Percentiles rank a stretch among this genome's conserved stretches.
phyloP scores from a whole-genome alignment of 2,329 filamentous ascomycete species.

The Sclerotiophoma versabilis region DNA sequence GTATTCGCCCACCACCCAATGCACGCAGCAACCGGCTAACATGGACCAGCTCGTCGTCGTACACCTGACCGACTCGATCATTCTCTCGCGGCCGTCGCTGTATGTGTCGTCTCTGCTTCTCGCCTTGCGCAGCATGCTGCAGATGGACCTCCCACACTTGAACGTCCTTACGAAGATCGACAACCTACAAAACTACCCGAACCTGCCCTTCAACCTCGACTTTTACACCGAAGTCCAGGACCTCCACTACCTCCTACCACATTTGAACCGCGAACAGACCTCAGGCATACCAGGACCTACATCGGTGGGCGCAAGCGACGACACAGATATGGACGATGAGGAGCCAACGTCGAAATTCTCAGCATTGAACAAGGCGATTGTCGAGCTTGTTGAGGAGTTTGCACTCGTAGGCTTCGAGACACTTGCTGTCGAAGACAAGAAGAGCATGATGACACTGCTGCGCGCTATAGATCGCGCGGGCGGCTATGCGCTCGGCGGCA shows the following conservation, averaged over 20 bases:
- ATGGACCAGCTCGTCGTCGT: constrained; percentile 81
- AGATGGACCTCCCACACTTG: constrained; percentile 94
- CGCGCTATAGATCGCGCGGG: constrained; percentile 89
- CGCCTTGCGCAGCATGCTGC: constrained; percentile 93
- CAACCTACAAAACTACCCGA: constrained; percentile 83
- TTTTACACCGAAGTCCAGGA: constrained; percentile 98
- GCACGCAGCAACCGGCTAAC: constrained; percentile 32
- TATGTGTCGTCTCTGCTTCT: constrained; percentile 95
- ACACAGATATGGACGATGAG: constrained; percentile 54
- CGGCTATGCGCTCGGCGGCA: constrained; percentile 89
- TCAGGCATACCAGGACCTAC: constrained; percentile 46
- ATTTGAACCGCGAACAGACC: constrained; percentile 75
- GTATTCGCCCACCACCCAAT: constrained; percentile 62
- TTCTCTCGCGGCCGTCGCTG: constrained; percentile 88
- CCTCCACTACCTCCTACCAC: constrained; percentile 80
- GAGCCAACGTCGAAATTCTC: constrained; percentile 70
- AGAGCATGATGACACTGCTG: constrained; percentile 92
- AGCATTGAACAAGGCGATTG: constrained; percentile 83
- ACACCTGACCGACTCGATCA: constrained; percentile 93
- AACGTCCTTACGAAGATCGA: constrained; percentile 99
- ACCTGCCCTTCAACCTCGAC: constrained; percentile 92
- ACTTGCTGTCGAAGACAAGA: constrained; percentile 93
- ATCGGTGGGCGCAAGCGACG: constrained; percentile 8
- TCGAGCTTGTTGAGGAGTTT: constrained; percentile 87
- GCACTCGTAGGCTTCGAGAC: constrained; percentile 91